Conservation (phyloP, 768 basidiomycete species). For the Pleurotus tuber-regium region DNA sequence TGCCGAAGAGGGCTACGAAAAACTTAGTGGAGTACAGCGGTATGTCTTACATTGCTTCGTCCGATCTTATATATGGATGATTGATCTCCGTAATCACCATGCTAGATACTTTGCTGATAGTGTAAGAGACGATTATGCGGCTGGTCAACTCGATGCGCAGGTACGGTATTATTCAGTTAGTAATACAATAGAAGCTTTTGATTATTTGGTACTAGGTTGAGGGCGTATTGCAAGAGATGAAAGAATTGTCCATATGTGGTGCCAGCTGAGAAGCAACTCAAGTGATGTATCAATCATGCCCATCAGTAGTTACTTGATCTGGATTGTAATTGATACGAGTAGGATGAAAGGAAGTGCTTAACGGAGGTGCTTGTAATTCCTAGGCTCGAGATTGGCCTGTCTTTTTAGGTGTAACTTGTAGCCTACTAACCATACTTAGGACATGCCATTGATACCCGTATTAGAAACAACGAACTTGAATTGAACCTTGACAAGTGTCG, state of each 20-base stretch:
- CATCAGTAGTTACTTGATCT: too few species aligned
- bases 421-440: too few species aligned
- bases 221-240: conserved; percentile 95
- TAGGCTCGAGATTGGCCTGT: too few species aligned
- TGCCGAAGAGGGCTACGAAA: conserved; percentile 98
- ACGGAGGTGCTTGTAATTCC: too few species aligned
- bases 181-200: background rate
- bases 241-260: conserved; percentile 91
- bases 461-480: too few species aligned
- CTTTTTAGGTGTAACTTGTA: too few species aligned
- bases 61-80: background rate
- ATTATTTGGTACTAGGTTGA: conserved; percentile 64
- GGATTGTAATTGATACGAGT: too few species aligned
- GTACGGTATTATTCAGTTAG: conserved; percentile 32
- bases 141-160: conserved; percentile 94
- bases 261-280: conserved; percentile 31
- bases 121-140: conserved; percentile 95
- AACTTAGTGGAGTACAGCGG: conserved; percentile 56
- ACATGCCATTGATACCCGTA: too few species aligned
- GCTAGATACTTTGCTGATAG: conserved; percentile 83
- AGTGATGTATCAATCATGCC: too few species aligned
- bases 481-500: background rate
- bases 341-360: too few species aligned
- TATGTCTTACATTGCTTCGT: background rate
- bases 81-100: background rate